Conservation (phyloP, 2,329 filamentous ascomycete species). For the Epicoccum nigrum region DNA sequence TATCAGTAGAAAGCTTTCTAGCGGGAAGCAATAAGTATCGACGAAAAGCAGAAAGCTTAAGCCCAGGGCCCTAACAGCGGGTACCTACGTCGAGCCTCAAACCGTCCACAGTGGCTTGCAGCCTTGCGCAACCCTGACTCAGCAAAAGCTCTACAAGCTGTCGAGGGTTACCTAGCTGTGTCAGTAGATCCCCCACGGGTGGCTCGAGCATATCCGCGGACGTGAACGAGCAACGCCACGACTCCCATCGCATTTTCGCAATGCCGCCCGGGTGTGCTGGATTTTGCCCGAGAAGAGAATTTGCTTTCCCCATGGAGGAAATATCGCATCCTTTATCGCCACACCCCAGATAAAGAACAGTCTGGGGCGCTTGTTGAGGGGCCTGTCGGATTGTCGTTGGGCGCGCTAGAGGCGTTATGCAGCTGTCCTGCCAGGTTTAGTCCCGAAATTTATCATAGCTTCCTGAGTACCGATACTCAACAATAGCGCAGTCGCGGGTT, state of each 20-base stretch:
- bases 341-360: conserved; percentile 21
- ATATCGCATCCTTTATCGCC: conserved; percentile 23
- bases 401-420: conserved; percentile 18
- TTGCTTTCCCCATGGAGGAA: conserved; percentile 6
- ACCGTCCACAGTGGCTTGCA: not conserved
- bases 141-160: conserved; percentile 2
- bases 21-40: not conserved
- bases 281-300: conserved; percentile 1
- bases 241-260: conserved; percentile 11
- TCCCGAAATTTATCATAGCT: conserved; percentile 29
- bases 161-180: conserved; percentile 20
- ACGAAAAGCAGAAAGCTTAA: not conserved
- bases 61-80: not conserved
- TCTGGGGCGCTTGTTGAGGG: conserved; percentile 33
- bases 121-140: conserved; percentile 5
- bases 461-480: conserved; percentile 22
- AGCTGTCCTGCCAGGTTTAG: conserved; percentile 22
- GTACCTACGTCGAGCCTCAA: not conserved
- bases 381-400: conserved; percentile 21
- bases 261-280: not conserved
- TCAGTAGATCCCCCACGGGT: conserved; percentile 19
- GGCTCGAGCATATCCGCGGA: conserved; percentile 12
- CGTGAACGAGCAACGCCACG: conserved; percentile 14
- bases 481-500: conserved; percentile 35
- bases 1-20: not conserved